Conservation (phyloP, 768 basidiomycete genomes). For the Serendipita sp. region DNA sequence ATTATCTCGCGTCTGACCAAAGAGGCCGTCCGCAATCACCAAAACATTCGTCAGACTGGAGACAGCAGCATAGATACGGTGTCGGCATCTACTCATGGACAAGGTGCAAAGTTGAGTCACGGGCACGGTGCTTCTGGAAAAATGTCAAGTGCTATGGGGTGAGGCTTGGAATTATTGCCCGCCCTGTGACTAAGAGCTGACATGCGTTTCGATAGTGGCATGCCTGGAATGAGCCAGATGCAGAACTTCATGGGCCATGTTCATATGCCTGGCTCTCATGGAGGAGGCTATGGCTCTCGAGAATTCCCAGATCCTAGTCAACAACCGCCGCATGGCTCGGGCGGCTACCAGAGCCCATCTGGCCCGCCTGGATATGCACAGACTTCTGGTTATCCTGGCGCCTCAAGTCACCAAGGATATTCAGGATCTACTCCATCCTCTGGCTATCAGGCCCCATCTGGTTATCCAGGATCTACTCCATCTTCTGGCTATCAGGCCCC, state of each 20-base stretch:
- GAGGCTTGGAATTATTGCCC: background rate
- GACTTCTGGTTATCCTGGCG: background rate
- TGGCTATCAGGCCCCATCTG: background rate
- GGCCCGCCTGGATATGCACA: background rate
- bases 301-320: background rate
- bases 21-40: conserved; percentile 49
- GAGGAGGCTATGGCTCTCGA: background rate
- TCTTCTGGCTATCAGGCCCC: background rate
- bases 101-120: background rate
- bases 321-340: background rate
- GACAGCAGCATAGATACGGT: conserved; percentile 30
- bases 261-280: background rate
- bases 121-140: background rate
- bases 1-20: conserved; percentile 43
- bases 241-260: background rate
- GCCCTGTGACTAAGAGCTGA: no score
- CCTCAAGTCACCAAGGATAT: background rate
- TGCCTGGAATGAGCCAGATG: background rate
- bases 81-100: background rate
- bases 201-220: background rate
- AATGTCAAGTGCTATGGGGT: background rate
- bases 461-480: background rate
- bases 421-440: background rate
- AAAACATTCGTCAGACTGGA: conserved; percentile 45
- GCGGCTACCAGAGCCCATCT: background rate